Base-by-base conservation (phyloP, 176 grass and related monocot species). In the Avena atlantica region DNA sequence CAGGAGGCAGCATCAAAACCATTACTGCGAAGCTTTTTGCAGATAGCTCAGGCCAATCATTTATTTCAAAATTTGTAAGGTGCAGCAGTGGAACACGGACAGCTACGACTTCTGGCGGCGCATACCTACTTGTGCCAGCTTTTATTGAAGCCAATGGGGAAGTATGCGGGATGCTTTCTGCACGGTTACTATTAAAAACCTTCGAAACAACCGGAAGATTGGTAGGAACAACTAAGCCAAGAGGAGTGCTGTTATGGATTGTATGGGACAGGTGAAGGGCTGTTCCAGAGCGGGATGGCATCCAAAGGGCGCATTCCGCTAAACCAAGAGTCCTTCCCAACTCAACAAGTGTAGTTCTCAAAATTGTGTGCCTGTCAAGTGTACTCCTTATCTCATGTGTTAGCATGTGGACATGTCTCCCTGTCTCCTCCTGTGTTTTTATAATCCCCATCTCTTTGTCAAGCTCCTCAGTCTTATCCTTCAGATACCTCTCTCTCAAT, bases 361-460 rank as follows among this genome's bases (percentile, higher is more conserved):
- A 70, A 86, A 98, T 95, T 27, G 95, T 98, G 44, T 95, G 89
- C 14, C 95, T 86, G 76, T 98, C 91, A 72, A 98, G 95, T 9
- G 95, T 95, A 80, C 91, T 97, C 67, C 95, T 87, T 84, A 97
- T 97, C 89, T 97, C 95, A 62, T 97, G 95, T 6, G 91, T 98
- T 49, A 98, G 93, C 93, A 98, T 98, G 13, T 94, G 73, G 31
- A 95, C 95, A 90, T 95, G 91, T 27, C 95, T 89, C 53, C 93
- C 91, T 14, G 93, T 90, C 81, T 97, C 93, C 88, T 97, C 89
- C 19, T 97, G 91, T 12, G 85, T 91, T 56, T 85, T 81, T 83
- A 97, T 95, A 58, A 92, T 80, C 55, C 91, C 95, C 91, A 93
- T 93, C 81, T 93, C 93, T 79, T 91, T 91, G 70, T 97, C 95